Evolutionary conservation across 768 basidiomycete genomes (phyloP), one percentile per base, ranked within the genome.

Genomic region (Gelatoporia subvermispora): DNA sequence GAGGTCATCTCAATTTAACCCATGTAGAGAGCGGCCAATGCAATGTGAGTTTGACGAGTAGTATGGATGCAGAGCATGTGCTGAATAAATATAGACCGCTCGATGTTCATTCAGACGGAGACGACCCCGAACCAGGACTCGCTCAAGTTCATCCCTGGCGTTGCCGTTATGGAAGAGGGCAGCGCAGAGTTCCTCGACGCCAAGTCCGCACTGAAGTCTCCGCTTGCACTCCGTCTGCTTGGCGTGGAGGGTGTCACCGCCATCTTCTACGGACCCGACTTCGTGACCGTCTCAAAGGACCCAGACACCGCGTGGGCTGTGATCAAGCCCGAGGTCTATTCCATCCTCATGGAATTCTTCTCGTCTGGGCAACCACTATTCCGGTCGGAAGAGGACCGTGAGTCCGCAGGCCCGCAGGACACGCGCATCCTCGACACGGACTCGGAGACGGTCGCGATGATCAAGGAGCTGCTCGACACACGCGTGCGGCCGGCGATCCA

Each of bases 91-190:
- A 22, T 51, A 91, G 88, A 70, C 28, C 82, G 93, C 20, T 85
- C 87, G 46, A 95, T 97, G 94, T 98, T 98, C 72, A 96, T 98
- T 49, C 96, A 99, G 69, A 98, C 95, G 4, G 94, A 97, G 70
- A 82, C 84, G 9, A 99, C 96, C 0, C 96, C 96, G 0, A 99
- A 99, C 65, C 90, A 92, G 25, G 93, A 97, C 64, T 95, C 94
- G 1, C 79, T 99, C 44, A 98, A 99, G 67, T 99, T 99, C 70
- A 93, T 99, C 50, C 96, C 95, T 1, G 96, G 96, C 0, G 76
- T 84, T 20, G 66, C 82, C 23, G 93, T 99, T 23, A 93, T 96
- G 83, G 80, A 79, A 35, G 79, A 82, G 21, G 93, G 92, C 38
- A 88, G 88, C 0, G 92, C 93, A 7, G 96, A 99, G 67, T 97